These are phyloP conservation scores for Isabelozyma pseudorhagii DNA, from an alignment of 805 yeast species.

Conservation along the genomic window DNA sequence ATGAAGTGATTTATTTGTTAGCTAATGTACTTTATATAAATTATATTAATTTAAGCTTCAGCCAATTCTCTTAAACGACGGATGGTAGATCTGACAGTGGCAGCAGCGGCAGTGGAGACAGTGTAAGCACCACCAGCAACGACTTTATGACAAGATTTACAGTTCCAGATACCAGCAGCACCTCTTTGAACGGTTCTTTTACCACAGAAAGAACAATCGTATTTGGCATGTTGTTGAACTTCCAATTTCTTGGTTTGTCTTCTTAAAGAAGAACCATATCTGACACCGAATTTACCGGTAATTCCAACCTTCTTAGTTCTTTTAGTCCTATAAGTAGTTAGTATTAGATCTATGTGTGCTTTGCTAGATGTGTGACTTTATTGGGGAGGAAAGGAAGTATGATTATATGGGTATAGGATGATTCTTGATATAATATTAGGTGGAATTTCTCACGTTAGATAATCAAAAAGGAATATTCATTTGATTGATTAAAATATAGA, in stretches of 20 bases:
- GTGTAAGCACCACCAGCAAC: slow-evolving; percentile 99
- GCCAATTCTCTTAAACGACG: slow-evolving; percentile 99
- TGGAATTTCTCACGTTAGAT: too few species aligned
- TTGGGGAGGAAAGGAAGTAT: background rate
- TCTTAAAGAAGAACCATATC: slow-evolving; percentile 99
- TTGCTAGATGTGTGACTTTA: too few species aligned
- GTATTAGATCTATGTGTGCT: slow-evolving; percentile 19
- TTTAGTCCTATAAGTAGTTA: slow-evolving; percentile 79
- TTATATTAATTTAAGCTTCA: slow-evolving; percentile 75
- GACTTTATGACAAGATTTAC: slow-evolving; percentile 92
- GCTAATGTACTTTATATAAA: background rate
- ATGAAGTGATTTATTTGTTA: background rate
- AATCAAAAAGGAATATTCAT: too few species aligned
- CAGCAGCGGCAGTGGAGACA: slow-evolving; percentile 99
- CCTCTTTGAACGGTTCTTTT: slow-evolving; percentile 97
- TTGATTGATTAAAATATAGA: background rate
- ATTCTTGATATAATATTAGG: too few species aligned
- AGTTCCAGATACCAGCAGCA: slow-evolving; percentile 98
- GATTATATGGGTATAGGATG: background rate
- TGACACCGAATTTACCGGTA: slow-evolving; percentile 99
- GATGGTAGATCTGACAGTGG: slow-evolving; percentile 99
- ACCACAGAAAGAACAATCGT: slow-evolving; percentile 99
- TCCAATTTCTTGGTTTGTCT: slow-evolving; percentile 99
- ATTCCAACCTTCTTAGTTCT: slow-evolving; percentile 99
- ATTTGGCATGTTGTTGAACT: slow-evolving; percentile 97